Percentiles rank a stretch among this genome's conserved stretches.
These are phyloP conservation scores for Medicago ruthenica DNA, from an alignment of 306 rosid species.

Conservation along the genomic window DNA sequence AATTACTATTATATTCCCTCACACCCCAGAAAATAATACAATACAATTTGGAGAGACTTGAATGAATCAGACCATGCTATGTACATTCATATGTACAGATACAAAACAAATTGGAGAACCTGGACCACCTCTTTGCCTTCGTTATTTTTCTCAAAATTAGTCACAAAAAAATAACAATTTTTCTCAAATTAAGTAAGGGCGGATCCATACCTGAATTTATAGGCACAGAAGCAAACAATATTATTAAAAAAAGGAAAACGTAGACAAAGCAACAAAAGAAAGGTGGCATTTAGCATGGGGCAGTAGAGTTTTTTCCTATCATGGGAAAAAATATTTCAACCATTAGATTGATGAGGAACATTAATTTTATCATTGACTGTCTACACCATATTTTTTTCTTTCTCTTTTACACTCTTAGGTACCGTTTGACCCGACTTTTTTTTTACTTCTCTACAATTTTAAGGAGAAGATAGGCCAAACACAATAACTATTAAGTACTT, in stretches of 20 bases:
- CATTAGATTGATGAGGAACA: too few species aligned
- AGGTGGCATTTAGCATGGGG: too few species aligned
- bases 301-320: too few species aligned
- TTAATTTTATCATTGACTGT: too few species aligned
- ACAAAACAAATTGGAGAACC: slow-evolving; percentile 36
- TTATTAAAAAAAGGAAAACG: neutral
- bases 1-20: slow-evolving; percentile 39
- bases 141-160: slow-evolving; percentile 28
- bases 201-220: slow-evolving; percentile 2
- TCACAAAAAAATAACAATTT: neutral
- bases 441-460: too few species aligned
- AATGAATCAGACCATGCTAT: slow-evolving; percentile 28
- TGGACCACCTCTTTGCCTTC: slow-evolving; percentile 41
- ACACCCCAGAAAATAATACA: slow-evolving; percentile 18
- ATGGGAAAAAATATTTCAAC: too few species aligned
- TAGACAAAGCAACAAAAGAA: neutral
- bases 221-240: neutral
- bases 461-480: too few species aligned
- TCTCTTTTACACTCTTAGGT: too few species aligned
- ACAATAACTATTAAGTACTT: too few species aligned
- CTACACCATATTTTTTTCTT: too few species aligned
- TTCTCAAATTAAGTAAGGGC: slow-evolving; percentile 7
- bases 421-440: too few species aligned
- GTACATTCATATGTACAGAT: slow-evolving; percentile 29
- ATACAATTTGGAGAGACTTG: slow-evolving; percentile 33